Evolutionary conservation across 768 basidiomycete genomes (phyloP), one percentile per base, ranked within the genome.

Genomic region (Clathrus columnatus): DNA sequence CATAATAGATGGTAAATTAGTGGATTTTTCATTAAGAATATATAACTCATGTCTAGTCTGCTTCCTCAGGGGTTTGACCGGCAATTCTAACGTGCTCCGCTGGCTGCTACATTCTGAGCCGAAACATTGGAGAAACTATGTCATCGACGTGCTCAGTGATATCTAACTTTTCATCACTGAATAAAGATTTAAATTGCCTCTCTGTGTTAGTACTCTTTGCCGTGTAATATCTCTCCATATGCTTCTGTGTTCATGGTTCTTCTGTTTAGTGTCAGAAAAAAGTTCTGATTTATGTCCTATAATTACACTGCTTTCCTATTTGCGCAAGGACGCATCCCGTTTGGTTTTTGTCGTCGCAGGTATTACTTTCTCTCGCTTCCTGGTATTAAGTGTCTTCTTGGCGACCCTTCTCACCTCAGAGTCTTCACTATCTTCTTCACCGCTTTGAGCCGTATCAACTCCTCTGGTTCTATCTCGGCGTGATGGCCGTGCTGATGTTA

Each of bases 1-100:
- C 70, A 69, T 41, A 64, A 70, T 57, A 61, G 59, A 23, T 57
- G 65, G 69, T 68, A 51, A 36, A 63, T 58, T 24, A 2, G 23
- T 21, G 16, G 27, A 28, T 47, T 24, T 14, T 18, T 21, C n/a
- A n/a, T n/a, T n/a, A n/a, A n/a, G n/a, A n/a, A n/a, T n/a, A n/a
- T n/a, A n/a, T n/a, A n/a, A n/a, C n/a, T n/a, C n/a, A n/a, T n/a
- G n/a, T n/a, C n/a, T n/a, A n/a, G n/a, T n/a, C n/a, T n/a, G n/a
- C n/a, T n/a, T n/a, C n/a, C n/a, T n/a, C n/a, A n/a, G n/a, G n/a
- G n/a, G n/a, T n/a, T n/a, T n/a, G n/a, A n/a, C n/a, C n/a, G 14
- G 6, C 30, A 32, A 6, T 32, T 32, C 30, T 7, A 8, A n/a
- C 36, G 2, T 11, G 36, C 10, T 36, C 7, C 10, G 10, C 2